These are phyloP conservation scores for Galerina sulciceps DNA, from an alignment of 768 basidiomycete genomes.

Conservation along the genomic window DNA sequence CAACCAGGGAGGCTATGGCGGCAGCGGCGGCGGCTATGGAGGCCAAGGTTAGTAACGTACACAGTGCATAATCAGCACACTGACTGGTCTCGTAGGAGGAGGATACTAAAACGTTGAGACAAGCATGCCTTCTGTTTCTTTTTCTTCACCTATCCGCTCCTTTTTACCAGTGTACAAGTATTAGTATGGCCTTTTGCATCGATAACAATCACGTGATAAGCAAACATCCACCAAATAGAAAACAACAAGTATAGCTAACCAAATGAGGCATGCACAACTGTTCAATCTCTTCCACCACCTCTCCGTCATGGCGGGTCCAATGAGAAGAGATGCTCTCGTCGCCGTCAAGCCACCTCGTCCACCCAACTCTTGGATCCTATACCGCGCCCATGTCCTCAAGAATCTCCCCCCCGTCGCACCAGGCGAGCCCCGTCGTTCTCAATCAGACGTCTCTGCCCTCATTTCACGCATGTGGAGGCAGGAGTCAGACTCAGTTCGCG, in stretches of 20 bases:
- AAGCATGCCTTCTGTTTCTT: background rate
- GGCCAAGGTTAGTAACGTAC: slow-evolving; percentile 13
- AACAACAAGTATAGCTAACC: background rate
- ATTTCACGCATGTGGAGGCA: slow-evolving; percentile 69
- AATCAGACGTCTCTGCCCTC: slow-evolving; percentile 66
- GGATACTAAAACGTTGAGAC: slow-evolving; percentile 9
- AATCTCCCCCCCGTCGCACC: slow-evolving; percentile 40
- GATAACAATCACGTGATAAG: slow-evolving; percentile 4
- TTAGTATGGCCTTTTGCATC: background rate
- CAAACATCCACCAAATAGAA: slow-evolving; percentile 3
- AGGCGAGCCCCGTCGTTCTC: slow-evolving; percentile 44
- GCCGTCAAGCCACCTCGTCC: slow-evolving; percentile 59
- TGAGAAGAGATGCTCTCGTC: background rate
- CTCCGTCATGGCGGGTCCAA: slow-evolving; percentile 7
- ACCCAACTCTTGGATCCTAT: slow-evolving; percentile 85
- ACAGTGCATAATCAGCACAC: background rate
- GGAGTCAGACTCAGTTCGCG: slow-evolving; percentile 51
- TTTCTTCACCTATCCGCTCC: background rate
- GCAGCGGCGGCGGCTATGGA: slow-evolving; percentile 16
- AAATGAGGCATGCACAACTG: background rate
- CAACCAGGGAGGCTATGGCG: slow-evolving; percentile 16
- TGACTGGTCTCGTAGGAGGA: slow-evolving; percentile 1
- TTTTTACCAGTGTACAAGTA: background rate
- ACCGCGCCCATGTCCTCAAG: slow-evolving; percentile 63
- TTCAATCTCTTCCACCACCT: slow-evolving; percentile 7